Conservation (phyloP, 1,284 basidiomycete species). For the Pseudozyma hubeiensis region DNA sequence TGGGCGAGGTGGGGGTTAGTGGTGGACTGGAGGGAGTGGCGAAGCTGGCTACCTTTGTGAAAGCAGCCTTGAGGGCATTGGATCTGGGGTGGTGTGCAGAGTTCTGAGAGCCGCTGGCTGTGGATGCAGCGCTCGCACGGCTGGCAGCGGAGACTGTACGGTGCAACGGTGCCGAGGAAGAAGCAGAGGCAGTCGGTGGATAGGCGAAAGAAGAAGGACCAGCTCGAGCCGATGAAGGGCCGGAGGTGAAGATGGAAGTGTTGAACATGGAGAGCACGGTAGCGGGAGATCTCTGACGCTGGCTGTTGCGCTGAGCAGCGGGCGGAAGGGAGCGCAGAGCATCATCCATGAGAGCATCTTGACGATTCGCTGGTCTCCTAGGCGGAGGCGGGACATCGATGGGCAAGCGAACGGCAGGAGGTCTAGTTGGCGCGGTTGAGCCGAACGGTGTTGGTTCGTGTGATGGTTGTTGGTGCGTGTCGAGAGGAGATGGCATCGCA, state of each 20-base stretch:
- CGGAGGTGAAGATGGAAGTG: conserved; percentile 14
- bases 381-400: conserved; percentile 36
- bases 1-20: conserved; percentile 11
- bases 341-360: conserved; percentile 46
- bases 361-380: conserved; percentile 25
- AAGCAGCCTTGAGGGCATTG: conserved; percentile 25
- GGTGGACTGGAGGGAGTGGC: conserved; percentile 26
- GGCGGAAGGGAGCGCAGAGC: conserved; percentile 51
- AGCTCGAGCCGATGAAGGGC: conserved; percentile 6
- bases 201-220: conserved; percentile 19
- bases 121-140: conserved; percentile 10
- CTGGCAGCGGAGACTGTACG: conserved; percentile 28
- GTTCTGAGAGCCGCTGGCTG: conserved; percentile 17
- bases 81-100: conserved; percentile 20
- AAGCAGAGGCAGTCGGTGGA: conserved; percentile 11
- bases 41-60: conserved; percentile 25
- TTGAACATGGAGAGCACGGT: conserved; percentile 43
- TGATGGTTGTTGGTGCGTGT: background rate
- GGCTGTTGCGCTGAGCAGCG: conserved; percentile 22
- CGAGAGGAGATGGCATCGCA: background rate
- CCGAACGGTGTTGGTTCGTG: background rate
- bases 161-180: conserved; percentile 14
- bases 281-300: conserved; percentile 29
- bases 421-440: conserved; percentile 10
- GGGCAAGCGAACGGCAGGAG: conserved; percentile 26